A percentile compares a stretch with the other conserved stretches of the same genome.
phyloP scores from a whole-genome alignment of 306 rosid species.

The Cajanus cajan region DNA sequence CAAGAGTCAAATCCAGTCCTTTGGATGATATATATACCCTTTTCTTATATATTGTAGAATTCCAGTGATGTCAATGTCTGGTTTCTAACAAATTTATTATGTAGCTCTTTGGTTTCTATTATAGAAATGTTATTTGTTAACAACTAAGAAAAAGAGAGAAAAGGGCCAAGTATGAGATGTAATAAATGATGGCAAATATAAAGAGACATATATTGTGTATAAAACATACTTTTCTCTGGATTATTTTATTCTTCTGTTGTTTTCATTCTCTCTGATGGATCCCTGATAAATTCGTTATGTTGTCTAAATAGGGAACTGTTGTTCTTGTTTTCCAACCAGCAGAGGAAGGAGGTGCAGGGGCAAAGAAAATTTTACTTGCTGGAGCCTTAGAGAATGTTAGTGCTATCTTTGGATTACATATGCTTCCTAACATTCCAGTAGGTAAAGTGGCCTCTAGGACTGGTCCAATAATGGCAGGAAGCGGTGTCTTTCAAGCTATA shows the following conservation, averaged over 20 bases:
- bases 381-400: conserved; percentile 1
- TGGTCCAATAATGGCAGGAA: conserved; percentile 5
- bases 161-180: too few relatives aligned
- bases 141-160: too few relatives aligned
- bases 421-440: neutral
- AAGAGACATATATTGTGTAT: too few relatives aligned
- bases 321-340: conserved; percentile 28
- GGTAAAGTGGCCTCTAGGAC: conserved; percentile 1
- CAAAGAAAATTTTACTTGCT: neutral
- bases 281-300: neutral
- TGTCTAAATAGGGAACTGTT: conserved; percentile 16
- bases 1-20: too few relatives aligned
- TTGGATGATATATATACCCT: too few relatives aligned
- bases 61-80: too few relatives aligned
- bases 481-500: neutral
- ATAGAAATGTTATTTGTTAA: too few relatives aligned
- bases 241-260: neutral
- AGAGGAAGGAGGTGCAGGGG: conserved; percentile 20
- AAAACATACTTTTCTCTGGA: too few relatives aligned
- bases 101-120: too few relatives aligned
- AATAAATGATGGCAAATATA: too few relatives aligned
- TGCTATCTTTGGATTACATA: conserved; percentile 24
- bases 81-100: too few relatives aligned
- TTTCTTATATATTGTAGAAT: too few relatives aligned
- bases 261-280: neutral